Evolutionary conservation across 2,329 filamentous ascomycete genomes (phyloP).

Genomic region (Dryadomyces sulphureus): DNA sequence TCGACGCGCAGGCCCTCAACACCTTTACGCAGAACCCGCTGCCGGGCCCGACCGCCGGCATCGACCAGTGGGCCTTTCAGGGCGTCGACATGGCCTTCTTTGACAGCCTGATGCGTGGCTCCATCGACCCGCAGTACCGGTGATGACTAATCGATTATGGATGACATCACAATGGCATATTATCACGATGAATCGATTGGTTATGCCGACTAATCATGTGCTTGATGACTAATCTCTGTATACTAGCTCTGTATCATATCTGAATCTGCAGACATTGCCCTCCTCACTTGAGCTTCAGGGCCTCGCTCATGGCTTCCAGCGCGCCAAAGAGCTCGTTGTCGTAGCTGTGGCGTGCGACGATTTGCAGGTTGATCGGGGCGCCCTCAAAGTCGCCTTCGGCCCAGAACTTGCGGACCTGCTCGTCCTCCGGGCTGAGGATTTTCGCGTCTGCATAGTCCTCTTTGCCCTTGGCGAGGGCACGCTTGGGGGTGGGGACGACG

Average conservation of each 20-base stretch:
- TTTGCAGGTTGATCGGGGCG: slow-evolving; percentile 35
- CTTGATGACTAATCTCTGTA: too few species aligned
- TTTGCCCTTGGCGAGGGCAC: slow-evolving; percentile 13
- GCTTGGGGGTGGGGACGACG: slow-evolving; percentile 36
- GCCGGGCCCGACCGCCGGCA: slow-evolving; percentile 11
- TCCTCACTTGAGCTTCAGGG: background rate
- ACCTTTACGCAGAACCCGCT: background rate
- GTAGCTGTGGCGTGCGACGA: slow-evolving; percentile 35
- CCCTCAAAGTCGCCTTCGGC: slow-evolving; percentile 29
- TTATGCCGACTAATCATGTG: too few species aligned
- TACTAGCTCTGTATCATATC: too few species aligned
- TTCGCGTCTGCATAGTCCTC: slow-evolving; percentile 13
- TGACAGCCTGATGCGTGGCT: slow-evolving; percentile 12
- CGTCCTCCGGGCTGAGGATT: slow-evolving; percentile 17
- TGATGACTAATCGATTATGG: too few species aligned
- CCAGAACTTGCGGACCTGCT: slow-evolving; percentile 14
- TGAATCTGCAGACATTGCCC: too few species aligned
- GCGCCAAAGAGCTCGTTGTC: slow-evolving; percentile 24
- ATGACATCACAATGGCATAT: too few species aligned
- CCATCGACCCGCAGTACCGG: background rate
- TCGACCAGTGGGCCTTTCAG: slow-evolving; percentile 20
- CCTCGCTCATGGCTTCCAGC: slow-evolving; percentile 1
- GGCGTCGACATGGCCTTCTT: slow-evolving; percentile 21
- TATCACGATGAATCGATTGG: too few species aligned
- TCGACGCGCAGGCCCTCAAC: background rate